Conservation (phyloP, 345 rosid species). For the Aquilaria yunnanensis region DNA sequence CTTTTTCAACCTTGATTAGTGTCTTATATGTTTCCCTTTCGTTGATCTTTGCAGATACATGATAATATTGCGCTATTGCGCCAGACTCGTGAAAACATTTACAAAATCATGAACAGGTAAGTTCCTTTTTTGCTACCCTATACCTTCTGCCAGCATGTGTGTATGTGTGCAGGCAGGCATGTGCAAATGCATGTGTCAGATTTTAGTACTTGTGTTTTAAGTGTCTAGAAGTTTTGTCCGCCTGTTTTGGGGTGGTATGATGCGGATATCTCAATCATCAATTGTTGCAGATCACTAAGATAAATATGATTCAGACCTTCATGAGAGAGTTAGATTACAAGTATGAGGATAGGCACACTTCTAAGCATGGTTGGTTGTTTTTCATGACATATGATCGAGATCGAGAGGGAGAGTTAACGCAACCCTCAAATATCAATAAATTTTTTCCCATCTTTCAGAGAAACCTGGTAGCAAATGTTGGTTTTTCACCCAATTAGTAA, state of each 20-base stretch:
- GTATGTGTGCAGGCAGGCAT: background rate
- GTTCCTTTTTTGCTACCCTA: conserved; percentile 10
- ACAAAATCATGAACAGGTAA: conserved; percentile 33
- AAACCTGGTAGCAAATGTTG: too few species aligned
- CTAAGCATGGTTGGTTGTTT: too few species aligned
- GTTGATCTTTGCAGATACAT: conserved; percentile 25
- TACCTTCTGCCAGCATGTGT: conserved; percentile 3
- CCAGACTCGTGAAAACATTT: conserved; percentile 32
- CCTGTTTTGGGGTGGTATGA: background rate
- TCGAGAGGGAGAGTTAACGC: too few species aligned
- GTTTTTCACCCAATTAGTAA: too few species aligned
- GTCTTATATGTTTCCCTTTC: conserved; percentile 1
- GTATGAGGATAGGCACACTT: too few species aligned
- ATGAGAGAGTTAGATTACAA: too few species aligned
- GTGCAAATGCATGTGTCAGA: background rate
- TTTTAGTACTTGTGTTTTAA: background rate
- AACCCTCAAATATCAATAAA: too few species aligned
- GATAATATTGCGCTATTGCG: conserved; percentile 37
- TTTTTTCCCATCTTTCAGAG: too few species aligned
- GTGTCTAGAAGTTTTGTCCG: background rate
- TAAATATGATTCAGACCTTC: too few species aligned
- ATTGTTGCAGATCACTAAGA: too few species aligned
- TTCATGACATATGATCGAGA: too few species aligned
- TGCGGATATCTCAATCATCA: too few species aligned
- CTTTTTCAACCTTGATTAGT: conserved; percentile 6